These are phyloP conservation scores for Phytophthora palmivora DNA, from an alignment of 352 stramenopile genomes.

Conservation along the genomic window DNA sequence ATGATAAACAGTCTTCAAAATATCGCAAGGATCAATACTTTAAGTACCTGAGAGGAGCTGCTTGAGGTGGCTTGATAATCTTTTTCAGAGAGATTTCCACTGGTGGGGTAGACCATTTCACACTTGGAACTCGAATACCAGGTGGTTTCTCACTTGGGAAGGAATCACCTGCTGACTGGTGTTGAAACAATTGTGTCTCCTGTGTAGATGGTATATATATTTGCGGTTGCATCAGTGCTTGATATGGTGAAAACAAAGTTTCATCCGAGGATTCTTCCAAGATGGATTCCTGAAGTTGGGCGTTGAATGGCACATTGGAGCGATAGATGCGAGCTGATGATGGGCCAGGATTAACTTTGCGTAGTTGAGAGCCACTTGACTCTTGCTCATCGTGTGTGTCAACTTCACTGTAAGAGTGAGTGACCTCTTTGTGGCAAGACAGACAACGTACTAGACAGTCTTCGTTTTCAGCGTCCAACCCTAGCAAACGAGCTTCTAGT, in stretches of 20 bases:
- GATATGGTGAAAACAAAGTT: not conserved
- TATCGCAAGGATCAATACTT: constrained; percentile 18
- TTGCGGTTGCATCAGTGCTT: constrained; percentile 4
- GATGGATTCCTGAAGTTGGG: constrained; percentile 40
- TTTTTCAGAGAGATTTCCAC: constrained; percentile 17
- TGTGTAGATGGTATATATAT: not conserved
- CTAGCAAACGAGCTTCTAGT: constrained; percentile 59
- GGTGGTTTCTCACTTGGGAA: constrained; percentile 25
- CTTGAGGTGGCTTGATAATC: constrained; percentile 18
- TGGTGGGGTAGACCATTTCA: constrained; percentile 20
- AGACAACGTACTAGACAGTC: constrained; percentile 76
- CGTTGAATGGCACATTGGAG: constrained; percentile 68
- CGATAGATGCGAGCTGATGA: constrained; percentile 65
- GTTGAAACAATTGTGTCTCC: constrained; percentile 12
- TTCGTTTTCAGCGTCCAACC: constrained; percentile 55
- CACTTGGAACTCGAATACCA: constrained; percentile 24
- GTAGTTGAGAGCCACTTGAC: constrained; percentile 27
- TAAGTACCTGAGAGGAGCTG: constrained; percentile 39
- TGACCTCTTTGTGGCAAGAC: constrained; percentile 75
- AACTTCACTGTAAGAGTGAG: constrained; percentile 28
- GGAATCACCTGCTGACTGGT: constrained; percentile 37
- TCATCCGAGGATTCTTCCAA: constrained; percentile 25
- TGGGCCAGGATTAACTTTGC: constrained; percentile 62
- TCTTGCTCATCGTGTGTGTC: constrained; percentile 30
- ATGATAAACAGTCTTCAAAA: not conserved